Evolutionary conservation across 2,329 filamentous ascomycete genomes (phyloP), one percentile per base, ranked within the genome.

Genomic region (Penicillium crustosum): DNA sequence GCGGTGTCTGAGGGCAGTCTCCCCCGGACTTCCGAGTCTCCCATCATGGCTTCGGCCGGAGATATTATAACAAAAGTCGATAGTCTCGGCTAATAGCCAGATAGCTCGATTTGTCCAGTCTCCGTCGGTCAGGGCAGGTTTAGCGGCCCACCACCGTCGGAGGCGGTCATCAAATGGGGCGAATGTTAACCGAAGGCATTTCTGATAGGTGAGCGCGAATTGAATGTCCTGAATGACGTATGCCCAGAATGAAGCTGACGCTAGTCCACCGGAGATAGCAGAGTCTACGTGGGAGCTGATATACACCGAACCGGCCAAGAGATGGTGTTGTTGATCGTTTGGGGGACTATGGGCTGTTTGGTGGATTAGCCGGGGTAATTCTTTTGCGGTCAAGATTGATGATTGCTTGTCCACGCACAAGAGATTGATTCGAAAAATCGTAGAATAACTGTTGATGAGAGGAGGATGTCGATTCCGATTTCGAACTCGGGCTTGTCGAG

Each of bases 191-290:
- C 71, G 67, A 12, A 74, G 64, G 39, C 71, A 68, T 56, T 69
- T 71, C 21, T 68, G 69, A 51, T 68, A 70, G 12, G 68, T 68
- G 49, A 74, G 60, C 6, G 70, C 70, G 57, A 71, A 71, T 42
- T 73, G 71, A 21, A 74, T 71, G 54, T 74, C 71, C 51, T 74
- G 71, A 60, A 72, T 70, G 3, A 74, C 70, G 47, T 72, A 74
- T 12, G 70, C 65, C 71, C 71, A 74, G 58, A 74, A 74, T 0
- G 71, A 72, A 25, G 71, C 69, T 21, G 71, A 71, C 1, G 71
- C 67, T 19, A 74, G 68, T 8, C 70, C 70, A 7, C 67, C 67
- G 6, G 69, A 70, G 31, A 70, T 68, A 2, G 70, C 71, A 42
- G 69, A 73, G 55, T 71, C 71, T 2, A 72, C 65, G 21, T 73